A percentile compares a stretch with the other conserved stretches of the same genome.
Evolutionary conservation across 176 grass and related monocot genomes (phyloP).

Genomic region (Chrysopogon serrulatus): DNA sequence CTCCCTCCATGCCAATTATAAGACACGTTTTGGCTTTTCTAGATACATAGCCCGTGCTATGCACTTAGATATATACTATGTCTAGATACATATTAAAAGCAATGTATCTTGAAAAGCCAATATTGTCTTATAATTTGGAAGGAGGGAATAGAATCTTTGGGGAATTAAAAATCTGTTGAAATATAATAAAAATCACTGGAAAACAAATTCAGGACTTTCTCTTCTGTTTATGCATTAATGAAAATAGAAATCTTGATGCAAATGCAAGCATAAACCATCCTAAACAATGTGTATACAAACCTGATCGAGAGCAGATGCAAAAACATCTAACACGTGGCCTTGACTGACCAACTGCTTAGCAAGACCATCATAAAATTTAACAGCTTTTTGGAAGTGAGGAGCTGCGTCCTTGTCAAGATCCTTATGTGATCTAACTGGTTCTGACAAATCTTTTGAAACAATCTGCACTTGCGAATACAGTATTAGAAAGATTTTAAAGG

Average conservation of each 20-base stretch:
- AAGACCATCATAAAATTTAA: conserved; percentile 91
- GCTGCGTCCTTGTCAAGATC: conserved; percentile 94
- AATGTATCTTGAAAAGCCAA: background rate
- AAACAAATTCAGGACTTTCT: background rate
- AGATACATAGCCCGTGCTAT: background rate
- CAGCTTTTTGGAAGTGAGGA: conserved; percentile 91
- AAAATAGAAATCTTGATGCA: background rate
- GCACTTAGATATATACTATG: background rate
- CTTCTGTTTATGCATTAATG: background rate
- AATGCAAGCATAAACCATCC: background rate
- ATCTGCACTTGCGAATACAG: conserved; percentile 50
- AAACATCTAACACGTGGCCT: conserved; percentile 92
- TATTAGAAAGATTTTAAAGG: conserved; percentile 8
- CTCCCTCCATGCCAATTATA: background rate
- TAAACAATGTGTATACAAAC: conserved; percentile 44
- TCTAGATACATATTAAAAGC: background rate
- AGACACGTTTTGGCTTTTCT: background rate
- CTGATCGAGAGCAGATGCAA: conserved; percentile 98
- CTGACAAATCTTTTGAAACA: conserved; percentile 94
- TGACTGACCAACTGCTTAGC: conserved; percentile 90
- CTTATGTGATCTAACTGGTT: conserved; percentile 95
- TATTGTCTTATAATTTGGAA: background rate
- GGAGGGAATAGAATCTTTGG: background rate
- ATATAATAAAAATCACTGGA: background rate
- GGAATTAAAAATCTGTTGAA: background rate